Evolutionary conservation across 177 flowering plant genomes (phyloP), one percentile per base, ranked within the genome.

Genomic region (Vitis hybrid): DNA sequence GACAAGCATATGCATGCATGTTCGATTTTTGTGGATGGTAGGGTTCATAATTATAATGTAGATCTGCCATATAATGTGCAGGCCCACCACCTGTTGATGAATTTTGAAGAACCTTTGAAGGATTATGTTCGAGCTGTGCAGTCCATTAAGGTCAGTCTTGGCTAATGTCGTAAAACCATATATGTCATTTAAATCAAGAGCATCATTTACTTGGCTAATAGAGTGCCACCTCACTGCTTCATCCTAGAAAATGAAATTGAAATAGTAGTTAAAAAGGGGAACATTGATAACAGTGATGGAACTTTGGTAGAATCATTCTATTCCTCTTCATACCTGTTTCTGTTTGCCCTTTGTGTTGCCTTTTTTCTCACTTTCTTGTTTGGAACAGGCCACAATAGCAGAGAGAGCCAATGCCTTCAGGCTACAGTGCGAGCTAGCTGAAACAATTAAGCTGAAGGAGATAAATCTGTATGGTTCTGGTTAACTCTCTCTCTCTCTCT

Each of bases 71-170:
- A 40, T 40, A 4, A 61, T 72, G 45, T 78, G 72, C 76, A 95
- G 99, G 94, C 99, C 48, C 86, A 90, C 66, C 84, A 89, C 60
- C 83, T 95, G 60, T 70, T 95, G 59, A 93, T 93, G 97, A 89
- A 89, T 75, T 95, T 95, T 80, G 99, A 95, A 83, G 99, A 95
- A 77, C 98, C 99, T 30, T 81, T 93, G 81, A 95, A 95, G 81
- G 99, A 95, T 78, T 95, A 93, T 82, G 98, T 91, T 56, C 98
- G 89, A 59, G 90, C 97, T 69, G 98, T 95, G 74, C 99, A 95
- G 49, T 95, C 98, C 72, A 90, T 95, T 62, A 95, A 91, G 98
- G 99, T 85, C 54, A 60, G 58, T 72, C 52, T 70, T 3, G 48
- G 64, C 51, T 30, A 8, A 15, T 45, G 66, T 64, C 60, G 3